These are phyloP conservation scores for Dryas alaskensis DNA, from an alignment of 306 rosid species.

Conservation along the genomic window DNA sequence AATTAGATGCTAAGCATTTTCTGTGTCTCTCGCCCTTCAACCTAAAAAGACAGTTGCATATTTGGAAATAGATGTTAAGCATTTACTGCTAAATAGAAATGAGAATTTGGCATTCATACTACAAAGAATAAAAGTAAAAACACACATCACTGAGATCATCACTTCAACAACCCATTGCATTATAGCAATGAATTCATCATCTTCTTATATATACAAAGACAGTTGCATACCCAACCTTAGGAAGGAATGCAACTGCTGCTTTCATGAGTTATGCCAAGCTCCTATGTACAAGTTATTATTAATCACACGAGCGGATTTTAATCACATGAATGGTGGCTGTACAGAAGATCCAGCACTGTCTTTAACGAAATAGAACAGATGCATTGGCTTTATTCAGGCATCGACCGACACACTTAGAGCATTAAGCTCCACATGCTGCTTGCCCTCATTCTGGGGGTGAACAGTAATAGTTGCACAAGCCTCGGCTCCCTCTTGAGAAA, in stretches of 20 bases:
- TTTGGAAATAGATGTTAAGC: no score
- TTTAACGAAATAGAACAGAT: background rate
- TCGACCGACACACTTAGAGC: constrained; percentile 73
- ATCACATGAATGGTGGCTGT: background rate
- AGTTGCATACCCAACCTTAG: constrained; percentile 1
- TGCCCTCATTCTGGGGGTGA: constrained; percentile 60
- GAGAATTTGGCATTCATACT: no score
- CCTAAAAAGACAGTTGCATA: no score
- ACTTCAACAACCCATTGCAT: background rate
- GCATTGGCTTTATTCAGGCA: constrained; percentile 29
- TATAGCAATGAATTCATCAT: background rate
- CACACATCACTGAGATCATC: background rate
- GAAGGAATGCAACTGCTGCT: background rate
- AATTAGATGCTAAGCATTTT: no score
- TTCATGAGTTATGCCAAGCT: background rate
- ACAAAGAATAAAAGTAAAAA: background rate
- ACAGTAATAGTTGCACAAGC: constrained; percentile 54
- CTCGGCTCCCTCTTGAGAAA: constrained; percentile 51
- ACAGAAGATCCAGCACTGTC: background rate
- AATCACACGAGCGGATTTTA: no score
- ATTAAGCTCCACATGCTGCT: constrained; percentile 62
- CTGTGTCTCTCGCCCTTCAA: no score
- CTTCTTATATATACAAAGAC: background rate
- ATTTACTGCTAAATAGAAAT: no score
- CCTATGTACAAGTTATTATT: background rate